Conservation (phyloP, 495 filamentous ascomycete genomes). For the Neurospora tetraspora region DNA sequence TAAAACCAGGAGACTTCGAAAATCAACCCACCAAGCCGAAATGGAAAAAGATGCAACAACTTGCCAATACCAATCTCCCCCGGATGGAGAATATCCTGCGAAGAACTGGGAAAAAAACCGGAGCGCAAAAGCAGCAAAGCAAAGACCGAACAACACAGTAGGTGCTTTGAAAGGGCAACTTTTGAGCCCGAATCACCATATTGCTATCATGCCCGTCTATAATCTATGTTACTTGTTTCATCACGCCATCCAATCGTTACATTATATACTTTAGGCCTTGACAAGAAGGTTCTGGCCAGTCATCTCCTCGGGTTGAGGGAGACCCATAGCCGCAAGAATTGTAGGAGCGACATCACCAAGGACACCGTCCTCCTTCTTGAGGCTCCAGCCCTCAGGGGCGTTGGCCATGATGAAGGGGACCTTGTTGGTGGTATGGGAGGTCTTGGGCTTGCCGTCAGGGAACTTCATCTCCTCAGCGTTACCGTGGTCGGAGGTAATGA, state of each 20-base stretch:
- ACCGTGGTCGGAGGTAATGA: constrained; percentile 92
- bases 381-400: constrained; percentile 76
- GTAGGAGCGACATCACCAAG: constrained; percentile 95
- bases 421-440: constrained; percentile 92
- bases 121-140: neutral
- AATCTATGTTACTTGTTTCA: constrained; percentile 6
- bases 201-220: constrained; percentile 3
- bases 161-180: neutral
- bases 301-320: constrained; percentile 88
- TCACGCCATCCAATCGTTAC: neutral
- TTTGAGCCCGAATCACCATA: neutral
- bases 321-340: constrained; percentile 78
- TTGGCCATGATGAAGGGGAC: constrained; percentile 98
- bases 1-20: neutral
- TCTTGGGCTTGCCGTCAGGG: constrained; percentile 90
- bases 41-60: neutral
- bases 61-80: neutral
- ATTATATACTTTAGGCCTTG: constrained; percentile 41
- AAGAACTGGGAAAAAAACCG: neutral
- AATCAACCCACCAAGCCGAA: neutral
- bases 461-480: constrained; percentile 99
- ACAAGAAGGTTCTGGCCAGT: constrained; percentile 72
- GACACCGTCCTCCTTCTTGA: constrained; percentile 75
- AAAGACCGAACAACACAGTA: neutral
- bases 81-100: neutral